Evolutionary conservation across 768 basidiomycete species (phyloP).

Genomic region (Lactarius sanguifluus): DNA sequence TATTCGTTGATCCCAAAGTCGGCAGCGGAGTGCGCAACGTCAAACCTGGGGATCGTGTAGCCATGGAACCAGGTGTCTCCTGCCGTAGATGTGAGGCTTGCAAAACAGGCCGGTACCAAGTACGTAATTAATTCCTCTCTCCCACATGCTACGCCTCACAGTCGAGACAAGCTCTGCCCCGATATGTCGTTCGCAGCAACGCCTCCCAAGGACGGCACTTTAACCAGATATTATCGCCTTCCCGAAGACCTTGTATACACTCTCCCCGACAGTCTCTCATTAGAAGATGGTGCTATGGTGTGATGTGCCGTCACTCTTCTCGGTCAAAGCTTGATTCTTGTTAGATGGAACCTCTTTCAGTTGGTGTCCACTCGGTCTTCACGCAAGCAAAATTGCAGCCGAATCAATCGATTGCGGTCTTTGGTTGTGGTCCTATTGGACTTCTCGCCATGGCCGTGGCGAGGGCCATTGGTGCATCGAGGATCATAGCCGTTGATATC

Average conservation of each 20-base stretch:
- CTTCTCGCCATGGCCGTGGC: constrained; percentile 95
- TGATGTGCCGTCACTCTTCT: constrained; percentile 24
- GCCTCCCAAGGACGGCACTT: constrained; percentile 90
- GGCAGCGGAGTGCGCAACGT: constrained; percentile 74
- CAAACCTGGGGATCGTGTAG: constrained; percentile 83
- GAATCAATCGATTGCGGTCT: constrained; percentile 76
- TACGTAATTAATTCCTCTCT: constrained; percentile 35
- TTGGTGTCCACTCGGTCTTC: constrained; percentile 85
- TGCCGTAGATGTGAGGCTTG: constrained; percentile 84
- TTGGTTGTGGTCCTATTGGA: constrained; percentile 89
- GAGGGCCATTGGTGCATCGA: constrained; percentile 83
- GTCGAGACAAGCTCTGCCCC: constrained; percentile 68
- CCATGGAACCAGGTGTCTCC: constrained; percentile 87
- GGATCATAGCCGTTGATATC: constrained; percentile 84
- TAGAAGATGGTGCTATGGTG: constrained; percentile 96
- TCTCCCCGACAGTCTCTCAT: constrained; percentile 77
- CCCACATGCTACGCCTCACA: not conserved
- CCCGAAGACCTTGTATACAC: constrained; percentile 83
- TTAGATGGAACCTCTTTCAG: constrained; percentile 93
- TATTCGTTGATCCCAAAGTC: constrained; percentile 42
- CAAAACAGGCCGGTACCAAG: constrained; percentile 83
- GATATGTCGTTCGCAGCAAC: constrained; percentile 90
- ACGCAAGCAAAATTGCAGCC: constrained; percentile 71
- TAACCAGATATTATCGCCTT: constrained; percentile 81
- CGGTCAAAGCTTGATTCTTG: not conserved